These are phyloP conservation scores for Leccinum fallax DNA, from an alignment of 1,284 basidiomycete genomes.

Conservation along the genomic window DNA sequence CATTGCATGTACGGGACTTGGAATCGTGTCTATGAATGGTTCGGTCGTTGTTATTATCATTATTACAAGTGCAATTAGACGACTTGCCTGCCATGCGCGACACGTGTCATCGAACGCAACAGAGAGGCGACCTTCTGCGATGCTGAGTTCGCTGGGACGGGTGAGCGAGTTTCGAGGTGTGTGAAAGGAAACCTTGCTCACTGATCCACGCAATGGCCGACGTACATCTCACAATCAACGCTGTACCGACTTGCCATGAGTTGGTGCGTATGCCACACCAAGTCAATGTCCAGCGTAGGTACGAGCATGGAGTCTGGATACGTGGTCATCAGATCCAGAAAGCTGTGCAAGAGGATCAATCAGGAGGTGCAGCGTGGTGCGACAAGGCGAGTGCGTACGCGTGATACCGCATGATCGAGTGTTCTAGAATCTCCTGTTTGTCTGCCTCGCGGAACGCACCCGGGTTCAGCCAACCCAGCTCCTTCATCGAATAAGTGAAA, in stretches of 20 bases:
- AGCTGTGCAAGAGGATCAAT: constrained; percentile 17
- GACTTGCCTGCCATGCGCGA: constrained; percentile 31
- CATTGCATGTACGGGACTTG: constrained; percentile 47
- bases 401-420: constrained; percentile 45
- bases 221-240: constrained; percentile 35
- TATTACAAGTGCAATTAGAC: background rate
- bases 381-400: constrained; percentile 26
- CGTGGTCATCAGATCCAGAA: constrained; percentile 28
- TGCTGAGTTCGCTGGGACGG: constrained; percentile 35
- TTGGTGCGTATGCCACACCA: constrained; percentile 54
- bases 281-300: constrained; percentile 45
- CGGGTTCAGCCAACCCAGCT: constrained; percentile 34
- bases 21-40: constrained; percentile 38
- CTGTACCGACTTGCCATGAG: constrained; percentile 38
- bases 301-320: constrained; percentile 23
- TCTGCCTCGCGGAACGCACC: constrained; percentile 24
- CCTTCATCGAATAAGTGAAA: constrained; percentile 42
- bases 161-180: background rate
- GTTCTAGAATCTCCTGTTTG: constrained; percentile 29
- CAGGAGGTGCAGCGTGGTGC: background rate
- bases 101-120: constrained; percentile 42
- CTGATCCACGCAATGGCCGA: constrained; percentile 40
- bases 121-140: constrained; percentile 37
- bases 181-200: constrained; percentile 20
- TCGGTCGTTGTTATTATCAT: background rate